Percentiles rank a stretch among this genome's conserved stretches.
These are phyloP conservation scores for Pelargonium citronellum DNA, from an alignment of 441 rosid genomes.

Conservation along the genomic window DNA sequence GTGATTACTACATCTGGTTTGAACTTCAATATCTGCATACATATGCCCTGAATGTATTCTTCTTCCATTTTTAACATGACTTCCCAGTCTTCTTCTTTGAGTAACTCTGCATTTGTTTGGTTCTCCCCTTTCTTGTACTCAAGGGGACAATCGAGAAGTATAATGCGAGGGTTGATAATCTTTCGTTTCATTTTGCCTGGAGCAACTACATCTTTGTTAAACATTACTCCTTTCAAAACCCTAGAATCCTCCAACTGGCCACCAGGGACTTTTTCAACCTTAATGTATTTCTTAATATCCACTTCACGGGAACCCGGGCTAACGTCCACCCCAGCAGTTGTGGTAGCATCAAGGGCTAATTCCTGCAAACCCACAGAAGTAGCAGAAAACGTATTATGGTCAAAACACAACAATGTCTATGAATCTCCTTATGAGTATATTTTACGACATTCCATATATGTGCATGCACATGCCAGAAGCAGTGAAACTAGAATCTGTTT, in stretches of 20 bases:
- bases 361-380: conserved; percentile 44
- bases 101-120: conserved; percentile 90
- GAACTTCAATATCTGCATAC: conserved; percentile 76
- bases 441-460: too few relatives aligned
- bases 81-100: conserved; percentile 90
- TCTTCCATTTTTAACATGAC: conserved; percentile 80
- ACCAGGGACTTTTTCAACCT: conserved; percentile 93
- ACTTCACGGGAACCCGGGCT: conserved; percentile 91
- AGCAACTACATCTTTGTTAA: conserved; percentile 81
- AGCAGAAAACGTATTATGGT: conserved; percentile 8
- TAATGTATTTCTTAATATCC: conserved; percentile 85
- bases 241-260: conserved; percentile 83
- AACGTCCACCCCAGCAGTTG: conserved; percentile 74
- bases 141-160: conserved; percentile 89
- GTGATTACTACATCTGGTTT: conserved; percentile 87
- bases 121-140: conserved; percentile 98
- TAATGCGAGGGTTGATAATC: conserved; percentile 69
- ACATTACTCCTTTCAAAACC: conserved; percentile 93
- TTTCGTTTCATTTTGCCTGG: conserved; percentile 96
- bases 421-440: too few relatives aligned
- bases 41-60: conserved; percentile 75
- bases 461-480: too few relatives aligned
- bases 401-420: neutral
- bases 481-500: too few relatives aligned
- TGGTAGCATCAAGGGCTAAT: conserved; percentile 85